phyloP scores from a whole-genome alignment of 805 yeast genomes.

The Zygosaccharomyces bisporus region DNA sequence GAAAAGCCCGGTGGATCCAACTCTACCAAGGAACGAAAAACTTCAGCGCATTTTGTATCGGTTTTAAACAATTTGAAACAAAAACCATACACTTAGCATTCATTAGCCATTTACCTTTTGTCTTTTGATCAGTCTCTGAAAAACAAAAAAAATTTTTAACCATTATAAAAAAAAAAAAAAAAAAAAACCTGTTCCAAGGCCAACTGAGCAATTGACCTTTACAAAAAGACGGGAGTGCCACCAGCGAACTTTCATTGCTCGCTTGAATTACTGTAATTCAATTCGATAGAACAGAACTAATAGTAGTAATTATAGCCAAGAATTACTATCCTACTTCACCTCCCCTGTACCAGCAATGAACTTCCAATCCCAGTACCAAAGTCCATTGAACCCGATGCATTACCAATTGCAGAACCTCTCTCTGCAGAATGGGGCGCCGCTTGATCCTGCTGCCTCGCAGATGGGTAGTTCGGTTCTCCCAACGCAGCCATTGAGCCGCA shows the following conservation, averaged over 20 bases:
- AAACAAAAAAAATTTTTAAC: background rate
- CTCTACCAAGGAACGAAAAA: background rate
- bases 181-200: too few relatives aligned
- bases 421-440: constrained; percentile 1
- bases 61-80: background rate
- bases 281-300: background rate
- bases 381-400: constrained; percentile 21
- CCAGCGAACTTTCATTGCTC: background rate
- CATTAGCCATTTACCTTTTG: background rate
- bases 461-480: constrained; percentile 15
- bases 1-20: background rate
- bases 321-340: background rate
- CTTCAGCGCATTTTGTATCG: background rate
- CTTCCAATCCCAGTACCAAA: constrained; percentile 18
- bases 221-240: background rate
- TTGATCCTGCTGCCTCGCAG: constrained; percentile 5
- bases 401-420: constrained; percentile 20
- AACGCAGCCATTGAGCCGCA: constrained; percentile 19
- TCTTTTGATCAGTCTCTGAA: background rate
- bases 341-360: constrained; percentile 13
- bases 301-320: constrained; percentile 1
- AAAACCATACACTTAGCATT: background rate
- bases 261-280: background rate
- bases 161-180: background rate
- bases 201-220: background rate